Evolutionary conservation across 805 yeast species (phyloP), one percentile per base, ranked within the genome.

Genomic region (Saccharomyces jurei): DNA sequence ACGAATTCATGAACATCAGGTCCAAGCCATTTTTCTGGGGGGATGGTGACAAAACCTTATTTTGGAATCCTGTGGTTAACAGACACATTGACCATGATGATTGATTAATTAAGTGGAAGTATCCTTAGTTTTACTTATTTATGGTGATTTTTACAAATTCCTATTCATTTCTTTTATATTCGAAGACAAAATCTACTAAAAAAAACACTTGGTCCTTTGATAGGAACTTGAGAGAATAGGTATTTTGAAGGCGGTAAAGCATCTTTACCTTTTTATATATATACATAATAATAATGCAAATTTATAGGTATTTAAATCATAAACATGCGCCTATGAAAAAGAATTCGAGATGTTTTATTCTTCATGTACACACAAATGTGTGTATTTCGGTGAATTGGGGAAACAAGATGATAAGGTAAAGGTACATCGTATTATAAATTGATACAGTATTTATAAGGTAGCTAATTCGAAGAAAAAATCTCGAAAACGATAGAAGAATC

Each of bases 11-110:
- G 80, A 94, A 94, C 81, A 73, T 90, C 65, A 89, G 98, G 83
- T 71, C 73, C 70, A 85, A 83, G 73, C 84, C 87, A 71, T 92
- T 82, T 82, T 92, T 90, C 86, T 94, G 98, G 98, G 99, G 99
- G 71, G 92, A 94, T 71, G 98, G 99, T 72, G 96, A 91, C 80
- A 84, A 88, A 82, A 89, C 98, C 59, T 77, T 86, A 71, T 94
- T 94, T 87, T 94, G 99, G 99, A 89, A 89, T 80, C 80, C 88
- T 52, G 87, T 82, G 67, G 81, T 87, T 70, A 92, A 92, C 87
- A 89, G 96, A 81, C 88, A 88, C 79, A 75, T 86, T 67, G 77
- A 73, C 63, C 66, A 67, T 46, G 69, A 67, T 53, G 62, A 60
- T 41, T 53, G 54, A 29, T 54, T 36, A 25, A 36, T 17, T 36